Conservation (phyloP, 2,329 filamentous ascomycete species). For the Pseudocercospora cruenta region DNA sequence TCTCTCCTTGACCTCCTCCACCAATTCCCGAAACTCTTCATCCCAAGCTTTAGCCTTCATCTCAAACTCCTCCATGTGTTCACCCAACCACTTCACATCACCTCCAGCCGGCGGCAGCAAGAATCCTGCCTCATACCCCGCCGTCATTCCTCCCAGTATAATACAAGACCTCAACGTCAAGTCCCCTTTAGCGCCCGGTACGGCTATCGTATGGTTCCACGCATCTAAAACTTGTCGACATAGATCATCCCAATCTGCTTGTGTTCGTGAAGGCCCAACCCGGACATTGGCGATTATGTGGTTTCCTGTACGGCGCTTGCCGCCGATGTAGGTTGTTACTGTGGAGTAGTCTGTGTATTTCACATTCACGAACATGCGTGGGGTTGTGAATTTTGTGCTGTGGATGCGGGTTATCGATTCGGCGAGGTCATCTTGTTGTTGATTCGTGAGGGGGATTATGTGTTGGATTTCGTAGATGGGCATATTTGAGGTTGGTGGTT, state of each 20-base stretch:
- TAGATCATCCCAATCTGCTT: constrained; percentile 38
- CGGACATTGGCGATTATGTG: constrained; percentile 43
- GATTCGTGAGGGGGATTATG: constrained; percentile 35
- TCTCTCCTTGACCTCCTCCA: constrained; percentile 38
- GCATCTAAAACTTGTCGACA: constrained; percentile 29
- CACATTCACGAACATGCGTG: constrained; percentile 51
- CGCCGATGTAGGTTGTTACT: constrained; percentile 40
- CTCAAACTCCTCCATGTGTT: constrained; percentile 40
- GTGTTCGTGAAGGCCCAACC: constrained; percentile 37
- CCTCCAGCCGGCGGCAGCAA: constrained; percentile 34
- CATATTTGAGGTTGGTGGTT: constrained; percentile 41
- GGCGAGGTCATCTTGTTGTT: constrained; percentile 47
- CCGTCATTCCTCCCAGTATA: constrained; percentile 37
- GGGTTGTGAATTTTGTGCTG: constrained; percentile 46
- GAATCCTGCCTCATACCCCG: constrained; percentile 41
- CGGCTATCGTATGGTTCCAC: constrained; percentile 38
- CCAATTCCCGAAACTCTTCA: constrained; percentile 39
- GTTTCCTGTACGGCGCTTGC: constrained; percentile 39
- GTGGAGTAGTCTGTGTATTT: constrained; percentile 39
- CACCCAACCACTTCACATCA: constrained; percentile 39
- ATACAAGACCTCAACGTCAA: constrained; percentile 30
- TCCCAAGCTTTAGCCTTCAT: constrained; percentile 40
- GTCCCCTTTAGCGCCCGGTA: constrained; percentile 20
- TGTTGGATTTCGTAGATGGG: constrained; percentile 51
- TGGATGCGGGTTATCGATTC: constrained; percentile 47